Percentiles rank a stretch among this genome's conserved stretches.
Evolutionary conservation across 768 basidiomycete genomes (phyloP).

Genomic region (Kwoniella sp.): DNA sequence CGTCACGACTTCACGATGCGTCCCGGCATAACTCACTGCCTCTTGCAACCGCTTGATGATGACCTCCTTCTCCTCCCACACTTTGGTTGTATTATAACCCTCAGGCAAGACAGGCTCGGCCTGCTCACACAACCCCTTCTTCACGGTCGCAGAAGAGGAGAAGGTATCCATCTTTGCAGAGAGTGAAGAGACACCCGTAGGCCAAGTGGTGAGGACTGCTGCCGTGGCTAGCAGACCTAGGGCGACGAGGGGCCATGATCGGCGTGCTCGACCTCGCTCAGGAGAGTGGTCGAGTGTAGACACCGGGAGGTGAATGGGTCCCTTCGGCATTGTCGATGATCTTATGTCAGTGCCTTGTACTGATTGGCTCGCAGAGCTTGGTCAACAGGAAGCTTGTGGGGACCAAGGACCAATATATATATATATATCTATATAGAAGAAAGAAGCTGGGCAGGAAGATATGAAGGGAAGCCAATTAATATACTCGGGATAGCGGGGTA

Average conservation of each 20-base stretch:
- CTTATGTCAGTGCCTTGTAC: too few relatives aligned
- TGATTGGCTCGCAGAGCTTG: too few relatives aligned
- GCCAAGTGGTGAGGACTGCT: conserved; percentile 9
- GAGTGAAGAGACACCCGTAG: neutral
- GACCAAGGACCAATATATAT: too few relatives aligned
- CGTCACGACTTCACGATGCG: too few relatives aligned
- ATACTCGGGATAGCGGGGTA: too few relatives aligned
- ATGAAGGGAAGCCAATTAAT: neutral
- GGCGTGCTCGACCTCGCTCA: conserved; percentile 1
- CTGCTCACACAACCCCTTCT: conserved; percentile 23
- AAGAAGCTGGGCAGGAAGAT: neutral
- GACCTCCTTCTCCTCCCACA: conserved; percentile 36
- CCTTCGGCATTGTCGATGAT: conserved; percentile 22
- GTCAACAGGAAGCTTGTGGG: too few relatives aligned
- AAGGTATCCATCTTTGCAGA: neutral
- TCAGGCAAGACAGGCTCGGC: conserved; percentile 28
- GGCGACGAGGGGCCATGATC: conserved; percentile 23
- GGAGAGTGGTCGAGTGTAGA: conserved; percentile 8
- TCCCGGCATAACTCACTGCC: conserved; percentile 28
- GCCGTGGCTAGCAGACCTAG: conserved; percentile 22
- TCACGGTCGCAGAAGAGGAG: neutral
- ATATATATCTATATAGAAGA: too few relatives aligned
- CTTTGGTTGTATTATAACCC: conserved; percentile 27
- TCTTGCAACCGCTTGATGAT: conserved; percentile 44
- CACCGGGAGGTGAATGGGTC: conserved; percentile 27